Conservation (phyloP, 148 eudicot genomes). For the Fagopyrum homotropicum region DNA sequence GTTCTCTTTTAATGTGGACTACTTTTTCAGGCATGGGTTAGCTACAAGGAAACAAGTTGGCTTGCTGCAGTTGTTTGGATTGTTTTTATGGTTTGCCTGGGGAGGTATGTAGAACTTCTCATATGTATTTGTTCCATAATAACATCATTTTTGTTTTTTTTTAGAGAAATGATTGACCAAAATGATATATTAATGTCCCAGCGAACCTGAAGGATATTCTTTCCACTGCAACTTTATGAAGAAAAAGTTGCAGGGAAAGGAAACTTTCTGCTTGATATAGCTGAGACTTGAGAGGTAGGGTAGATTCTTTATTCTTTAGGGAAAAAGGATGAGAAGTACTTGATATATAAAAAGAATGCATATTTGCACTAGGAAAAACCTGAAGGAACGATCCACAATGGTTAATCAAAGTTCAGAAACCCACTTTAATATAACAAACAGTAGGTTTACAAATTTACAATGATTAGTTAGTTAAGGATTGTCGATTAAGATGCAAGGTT, state of each 20-base stretch:
- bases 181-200: neutral
- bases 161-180: neutral
- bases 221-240: no score
- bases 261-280: no score
- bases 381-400: neutral
- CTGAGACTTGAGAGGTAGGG: no score
- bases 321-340: neutral
- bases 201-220: no score
- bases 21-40: slow-evolving; percentile 55
- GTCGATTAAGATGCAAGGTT: no score
- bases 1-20: neutral
- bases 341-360: neutral
- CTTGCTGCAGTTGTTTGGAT: slow-evolving; percentile 51
- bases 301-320: neutral
- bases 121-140: neutral
- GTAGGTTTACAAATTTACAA: neutral
- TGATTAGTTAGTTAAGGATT: neutral
- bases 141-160: no score
- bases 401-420: neutral
- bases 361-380: neutral
- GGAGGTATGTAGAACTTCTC: slow-evolving; percentile 41
- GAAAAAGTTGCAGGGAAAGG: no score
- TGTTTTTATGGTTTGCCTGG: slow-evolving; percentile 54
- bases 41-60: slow-evolving; percentile 71
- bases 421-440: neutral